Evolutionary conservation across 2,329 filamentous ascomycete genomes (phyloP).

Genomic region (Xylariales sp.): DNA sequence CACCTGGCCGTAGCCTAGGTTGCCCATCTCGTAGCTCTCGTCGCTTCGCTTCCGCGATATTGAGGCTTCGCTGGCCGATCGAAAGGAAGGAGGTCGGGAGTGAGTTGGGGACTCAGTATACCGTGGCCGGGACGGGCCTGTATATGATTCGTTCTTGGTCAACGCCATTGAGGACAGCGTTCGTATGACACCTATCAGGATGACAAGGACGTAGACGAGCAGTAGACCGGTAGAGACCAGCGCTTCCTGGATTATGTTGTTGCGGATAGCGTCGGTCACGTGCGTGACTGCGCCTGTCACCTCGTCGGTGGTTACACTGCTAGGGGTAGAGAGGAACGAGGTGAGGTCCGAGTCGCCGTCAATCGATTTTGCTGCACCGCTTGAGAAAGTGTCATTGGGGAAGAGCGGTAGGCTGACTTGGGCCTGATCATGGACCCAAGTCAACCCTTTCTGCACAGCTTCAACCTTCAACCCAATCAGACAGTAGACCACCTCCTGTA

Average conservation of each 20-base stretch:
- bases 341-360: conserved; percentile 54
- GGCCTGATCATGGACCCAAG: conserved; percentile 86
- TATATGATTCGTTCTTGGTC: too few relatives aligned
- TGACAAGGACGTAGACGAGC: conserved; percentile 71
- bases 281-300: conserved; percentile 71
- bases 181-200: conserved; percentile 68
- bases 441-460: conserved; percentile 80
- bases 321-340: conserved; percentile 73
- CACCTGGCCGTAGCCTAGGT: too few relatives aligned
- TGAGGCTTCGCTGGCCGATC: too few relatives aligned
- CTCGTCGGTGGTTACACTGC: conserved; percentile 70
- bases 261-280: conserved; percentile 63
- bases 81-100: too few relatives aligned
- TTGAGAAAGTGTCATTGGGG: conserved; percentile 74
- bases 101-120: too few relatives aligned
- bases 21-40: too few relatives aligned
- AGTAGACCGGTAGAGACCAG: conserved; percentile 74
- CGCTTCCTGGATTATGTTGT: conserved; percentile 68
- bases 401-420: conserved; percentile 77
- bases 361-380: conserved; percentile 63
- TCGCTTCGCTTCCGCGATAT: too few relatives aligned
- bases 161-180: conserved; percentile 35
- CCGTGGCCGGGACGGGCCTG: too few relatives aligned
- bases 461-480: conserved; percentile 85
- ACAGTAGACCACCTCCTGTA: conserved; percentile 77